Evolutionary conservation across 164 flowering plant species (phyloP).

Genomic region (Dillenia suffruticosa): DNA sequence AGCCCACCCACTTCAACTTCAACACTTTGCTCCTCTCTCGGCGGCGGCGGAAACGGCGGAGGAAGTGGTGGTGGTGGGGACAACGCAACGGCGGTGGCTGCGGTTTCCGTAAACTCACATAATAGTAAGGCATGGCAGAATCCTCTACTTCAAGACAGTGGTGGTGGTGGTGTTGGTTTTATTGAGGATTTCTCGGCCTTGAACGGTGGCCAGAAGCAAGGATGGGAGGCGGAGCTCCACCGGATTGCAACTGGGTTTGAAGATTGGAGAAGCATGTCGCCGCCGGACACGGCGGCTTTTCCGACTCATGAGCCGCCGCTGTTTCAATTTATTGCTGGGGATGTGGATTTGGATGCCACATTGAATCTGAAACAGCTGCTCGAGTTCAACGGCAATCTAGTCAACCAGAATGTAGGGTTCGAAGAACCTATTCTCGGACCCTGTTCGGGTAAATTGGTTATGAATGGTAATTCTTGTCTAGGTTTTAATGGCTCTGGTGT

Average conservation of each 20-base stretch:
- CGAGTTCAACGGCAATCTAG: too few species aligned
- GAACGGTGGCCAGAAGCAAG: slow-evolving; percentile 12
- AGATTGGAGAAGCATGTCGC: slow-evolving; percentile 29
- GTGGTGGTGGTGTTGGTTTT: not conserved
- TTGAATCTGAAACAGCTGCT: too few species aligned
- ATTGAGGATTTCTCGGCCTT: too few species aligned
- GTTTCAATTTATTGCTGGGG: too few species aligned
- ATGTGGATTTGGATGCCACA: too few species aligned
- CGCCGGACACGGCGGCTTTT: not conserved
- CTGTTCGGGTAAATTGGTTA: too few species aligned
- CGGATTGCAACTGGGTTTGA: slow-evolving; percentile 23
- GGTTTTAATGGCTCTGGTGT: too few species aligned
- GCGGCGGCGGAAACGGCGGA: too few species aligned
- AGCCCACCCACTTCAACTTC: slow-evolving; percentile 33
- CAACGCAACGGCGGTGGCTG: slow-evolving; percentile 13
- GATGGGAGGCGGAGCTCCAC: slow-evolving; percentile 24
- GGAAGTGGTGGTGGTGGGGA: not conserved
- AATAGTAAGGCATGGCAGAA: not conserved
- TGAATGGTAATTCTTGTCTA: too few species aligned
- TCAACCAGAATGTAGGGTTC: too few species aligned
- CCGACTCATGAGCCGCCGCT: too few species aligned
- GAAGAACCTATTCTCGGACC: too few species aligned
- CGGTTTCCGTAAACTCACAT: slow-evolving; percentile 3
- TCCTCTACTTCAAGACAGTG: not conserved
- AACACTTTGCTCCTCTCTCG: slow-evolving; percentile 16